Base-by-base conservation (phyloP, 1,284 basidiomycete species). In the Uromyces viciae-fabae region DNA sequence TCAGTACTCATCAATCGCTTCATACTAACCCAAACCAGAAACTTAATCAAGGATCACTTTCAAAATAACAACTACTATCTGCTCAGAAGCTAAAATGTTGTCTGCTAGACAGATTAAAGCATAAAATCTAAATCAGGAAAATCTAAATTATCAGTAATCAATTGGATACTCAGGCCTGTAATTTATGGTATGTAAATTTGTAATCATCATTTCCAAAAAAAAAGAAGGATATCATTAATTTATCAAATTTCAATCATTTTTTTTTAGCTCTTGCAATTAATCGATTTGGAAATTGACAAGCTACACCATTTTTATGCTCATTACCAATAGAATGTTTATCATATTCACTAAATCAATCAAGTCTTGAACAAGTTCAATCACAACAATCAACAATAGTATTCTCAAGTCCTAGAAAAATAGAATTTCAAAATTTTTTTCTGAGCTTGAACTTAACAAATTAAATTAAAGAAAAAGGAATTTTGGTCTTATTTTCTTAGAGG, bases 401-500 rank as follows among this genome's bases (percentile, higher is more conserved):
- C 31, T 14, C 38, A 15, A 66, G 64, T 49, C 75, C 75, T 17
- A 42, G 62, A 1, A 36, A 46, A 33, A 66, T 25, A 28, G 56
- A 25, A 25, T 60, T 66, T 40, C 49, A 66, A 25, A 25, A 54
- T 31, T 72, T 71, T 72, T 79, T 43, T 86, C 85, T 40, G 82
- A 85, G 38, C 84, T 87, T 22, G 87, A 88, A 79, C 82, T 83
- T 66, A 83, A 86, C 17, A 94, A 97, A 86, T 93, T 96, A 84
- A 90, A 92, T 22, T 89, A 90, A 75, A 88, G 94, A 83, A 93
- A 95, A 89, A 91, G 69, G 91, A 92, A 82, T 89, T 98, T 81
- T 87, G 92, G 42, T 93, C 92, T 90, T 95, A 95, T 86, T 88
- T 97, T 72, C 87, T 98, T 82, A 91, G 94, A 49, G 95, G 94